These are phyloP conservation scores for Quercus ilex DNA, from an alignment of 306 rosid genomes.

Conservation along the genomic window DNA sequence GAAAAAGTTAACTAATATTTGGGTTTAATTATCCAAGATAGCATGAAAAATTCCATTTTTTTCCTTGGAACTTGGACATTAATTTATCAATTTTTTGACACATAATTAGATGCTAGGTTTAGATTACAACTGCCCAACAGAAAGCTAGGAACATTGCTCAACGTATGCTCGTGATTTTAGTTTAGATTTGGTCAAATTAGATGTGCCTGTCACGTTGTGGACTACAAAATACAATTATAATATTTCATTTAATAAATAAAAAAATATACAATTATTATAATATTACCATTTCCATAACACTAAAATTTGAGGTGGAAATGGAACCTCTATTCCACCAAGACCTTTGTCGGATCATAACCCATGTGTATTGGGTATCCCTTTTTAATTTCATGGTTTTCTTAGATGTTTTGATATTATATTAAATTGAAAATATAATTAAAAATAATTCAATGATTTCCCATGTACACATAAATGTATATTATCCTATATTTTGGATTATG, in stretches of 20 bases:
- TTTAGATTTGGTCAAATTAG: not conserved
- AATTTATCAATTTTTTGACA: not conserved
- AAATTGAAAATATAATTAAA: not conserved
- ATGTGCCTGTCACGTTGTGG: not conserved
- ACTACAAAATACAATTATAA: not conserved
- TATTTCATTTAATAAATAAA: not conserved
- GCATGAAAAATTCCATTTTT: not conserved
- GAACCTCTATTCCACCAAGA: slow-evolving; percentile 16
- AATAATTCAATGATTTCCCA: not conserved
- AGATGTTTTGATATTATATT: no score
- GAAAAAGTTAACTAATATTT: not conserved
- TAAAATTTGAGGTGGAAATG: not conserved
- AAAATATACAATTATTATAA: not conserved
- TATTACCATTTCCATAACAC: not conserved
- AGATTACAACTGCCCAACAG: not conserved
- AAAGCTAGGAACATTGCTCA: not conserved
- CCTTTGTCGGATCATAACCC: slow-evolving; percentile 11
- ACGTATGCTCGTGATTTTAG: not conserved
- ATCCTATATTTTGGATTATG: not conserved
- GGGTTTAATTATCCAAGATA: not conserved
- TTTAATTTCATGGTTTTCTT: no score
- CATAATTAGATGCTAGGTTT: not conserved
- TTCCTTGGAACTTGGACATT: not conserved
- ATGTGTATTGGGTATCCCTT: not conserved
- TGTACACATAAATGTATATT: not conserved